Base-by-base conservation (phyloP, 495 filamentous ascomycete species). In the Xylaria curta region DNA sequence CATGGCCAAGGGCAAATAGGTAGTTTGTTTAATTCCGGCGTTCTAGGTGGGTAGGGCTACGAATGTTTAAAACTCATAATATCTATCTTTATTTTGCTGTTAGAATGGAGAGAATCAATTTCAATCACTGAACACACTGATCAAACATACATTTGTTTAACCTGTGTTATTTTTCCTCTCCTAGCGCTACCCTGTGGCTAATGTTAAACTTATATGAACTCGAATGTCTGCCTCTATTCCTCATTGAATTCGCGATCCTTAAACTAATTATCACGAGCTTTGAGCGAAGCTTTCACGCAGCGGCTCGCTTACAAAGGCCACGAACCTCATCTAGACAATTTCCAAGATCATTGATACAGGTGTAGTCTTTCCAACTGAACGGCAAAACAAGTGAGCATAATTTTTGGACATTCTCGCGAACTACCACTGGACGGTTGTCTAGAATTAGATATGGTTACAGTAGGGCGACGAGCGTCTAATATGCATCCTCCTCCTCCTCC, bases 371-470 rank as follows among this genome's bases (percentile, higher is more conserved):
- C 19, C 51, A 28, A 56, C 15, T 21, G 3, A 24, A 33, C 56
- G 58, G 26, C n/a, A 44, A 13, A 44, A 42, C 10, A 42, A 7
- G 0, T 42, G 46, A 54, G 28, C 46, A 36, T 60, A 51, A 61
- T 56, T 26, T 24, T 53, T 19, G 56, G 61, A 63, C 70, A 74
- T 74, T 76, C 74, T 72, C 67, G 62, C 49, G 68, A 69, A 66
- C 61, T 70, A 70, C 68, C 70, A 72, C 67, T 70, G 75, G 70
- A 51, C 66, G 71, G 49, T 63, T 60, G 61, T 68, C 69, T 76
- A 74, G 46, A 42, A 61, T 56, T 67, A 54, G 72, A 66, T 64
- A 69, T 69, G 68, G 54, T 69, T 74, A 65, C 36, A 73, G 36
- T 38, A 66, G 53, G n/a, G 47, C 46, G 47, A n/a, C 49, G 62